Base-by-base conservation (phyloP, 176 grass and related monocot species). In the Hordeum vulgare region DNA sequence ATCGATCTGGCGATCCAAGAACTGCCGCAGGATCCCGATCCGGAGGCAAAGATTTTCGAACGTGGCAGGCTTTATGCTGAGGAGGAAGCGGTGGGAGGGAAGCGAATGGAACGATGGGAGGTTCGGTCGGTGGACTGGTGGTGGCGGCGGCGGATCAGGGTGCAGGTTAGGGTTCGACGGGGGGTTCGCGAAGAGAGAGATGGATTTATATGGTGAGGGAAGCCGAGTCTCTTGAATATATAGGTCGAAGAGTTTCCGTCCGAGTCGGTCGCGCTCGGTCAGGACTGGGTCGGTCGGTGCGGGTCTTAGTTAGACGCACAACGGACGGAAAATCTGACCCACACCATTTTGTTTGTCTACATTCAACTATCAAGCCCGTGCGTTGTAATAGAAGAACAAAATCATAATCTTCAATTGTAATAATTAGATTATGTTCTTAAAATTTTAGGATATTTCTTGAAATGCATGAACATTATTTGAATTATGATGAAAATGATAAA, bases 191-290 rank as follows among this genome's bases (percentile, higher is more conserved):
- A 71, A 53, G 71, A 58, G 27, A 73, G 74, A 49, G 36, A 37
- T 1, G 28, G 26, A n/a, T 87, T 62, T 87, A 87, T 88, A 83
- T 40, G 54, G 39, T 11, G 28, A 17, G 2, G 29, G 25, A 1
- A 18, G 40, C 4, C 80, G 74, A 74, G 86, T 78, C 80, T 71
- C n/a, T 2, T 18, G 23, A 54, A 53, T 88, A 69, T 88, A 88
- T 83, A 71, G 79, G 23, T 20, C 23, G n/a, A 25, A 17, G 18
- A 13, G 61, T 9, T 28, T 15, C 27, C n/a, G 27, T 23, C 49
- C 61, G 72, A 28, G 59, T 86, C 24, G 33, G 9, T 41, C 77
- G 77, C 59, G 77, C 85, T 59, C 85, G 77, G 31, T 12, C 31
- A 62, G 14, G 54, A 68, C 62, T 61, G 35, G 44, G 82, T 77